Conservation (phyloP, 257 asterid species). For the Nicotiana benthamiana region DNA sequence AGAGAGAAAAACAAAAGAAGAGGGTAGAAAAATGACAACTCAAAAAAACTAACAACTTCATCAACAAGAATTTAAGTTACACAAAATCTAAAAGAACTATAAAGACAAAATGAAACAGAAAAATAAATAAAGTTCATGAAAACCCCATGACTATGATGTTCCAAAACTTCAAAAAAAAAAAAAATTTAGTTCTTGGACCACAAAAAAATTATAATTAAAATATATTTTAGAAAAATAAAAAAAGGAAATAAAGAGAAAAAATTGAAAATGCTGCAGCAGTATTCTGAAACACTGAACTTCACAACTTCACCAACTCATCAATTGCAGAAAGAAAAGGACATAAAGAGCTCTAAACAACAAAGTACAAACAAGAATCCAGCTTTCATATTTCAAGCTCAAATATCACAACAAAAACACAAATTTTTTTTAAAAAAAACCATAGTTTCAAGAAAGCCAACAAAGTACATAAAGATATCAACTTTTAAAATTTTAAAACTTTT, state of each 20-base stretch:
- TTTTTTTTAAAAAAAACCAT: fast-evolving
- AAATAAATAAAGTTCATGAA: background rate
- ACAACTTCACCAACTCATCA: slow-evolving; percentile 8
- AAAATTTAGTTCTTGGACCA: slow-evolving; percentile 3
- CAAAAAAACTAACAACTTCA: slow-evolving; percentile 12
- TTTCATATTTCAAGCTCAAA: background rate
- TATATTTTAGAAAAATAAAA: background rate
- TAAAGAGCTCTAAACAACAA: background rate
- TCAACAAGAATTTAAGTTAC: slow-evolving; percentile 11
- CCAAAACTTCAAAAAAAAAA: background rate
- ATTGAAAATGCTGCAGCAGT: background rate
- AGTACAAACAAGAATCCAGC: slow-evolving; percentile 7
- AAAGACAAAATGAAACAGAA: slow-evolving; percentile 6
- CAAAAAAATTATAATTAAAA: background rate
- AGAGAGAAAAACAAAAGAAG: slow-evolving; percentile 12
- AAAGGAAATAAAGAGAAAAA: background rate
- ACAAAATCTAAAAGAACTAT: slow-evolving; percentile 7
- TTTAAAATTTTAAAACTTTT: too few species aligned
- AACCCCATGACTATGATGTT: slow-evolving; percentile 7
- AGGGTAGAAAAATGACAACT: slow-evolving; percentile 27
- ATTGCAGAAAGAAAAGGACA: background rate
- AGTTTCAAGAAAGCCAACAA: background rate
- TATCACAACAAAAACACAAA: background rate
- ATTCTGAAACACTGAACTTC: slow-evolving; percentile 8
- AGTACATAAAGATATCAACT: background rate